Conservation (phyloP, 768 basidiomycete genomes). For the Russula vinacea region DNA sequence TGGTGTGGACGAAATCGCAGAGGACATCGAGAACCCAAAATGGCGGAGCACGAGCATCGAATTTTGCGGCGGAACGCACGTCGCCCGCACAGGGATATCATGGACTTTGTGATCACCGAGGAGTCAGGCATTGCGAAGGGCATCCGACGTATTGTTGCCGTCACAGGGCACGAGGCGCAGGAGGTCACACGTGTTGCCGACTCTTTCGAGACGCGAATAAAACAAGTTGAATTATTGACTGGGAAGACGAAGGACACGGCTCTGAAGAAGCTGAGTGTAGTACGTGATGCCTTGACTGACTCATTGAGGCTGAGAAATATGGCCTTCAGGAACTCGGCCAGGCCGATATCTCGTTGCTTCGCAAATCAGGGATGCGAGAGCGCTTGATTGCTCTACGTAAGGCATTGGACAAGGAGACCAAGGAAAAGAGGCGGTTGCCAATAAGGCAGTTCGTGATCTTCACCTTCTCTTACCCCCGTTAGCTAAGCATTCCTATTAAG, state of each 20-base stretch:
- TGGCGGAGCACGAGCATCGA: slow-evolving; percentile 93
- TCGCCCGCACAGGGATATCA: slow-evolving; percentile 97
- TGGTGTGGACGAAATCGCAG: slow-evolving; percentile 78
- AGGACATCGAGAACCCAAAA: slow-evolving; percentile 83
- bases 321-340: slow-evolving; percentile 75
- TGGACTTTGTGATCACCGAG: slow-evolving; percentile 90
- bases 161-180: slow-evolving; percentile 91
- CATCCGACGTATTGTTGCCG: slow-evolving; percentile 88
- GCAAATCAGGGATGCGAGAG: slow-evolving; percentile 77
- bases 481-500: slow-evolving; percentile 39
- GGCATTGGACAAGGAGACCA: slow-evolving; percentile 78
- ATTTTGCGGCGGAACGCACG: slow-evolving; percentile 99
- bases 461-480: not conserved
- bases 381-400: slow-evolving; percentile 69
- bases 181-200: slow-evolving; percentile 70
- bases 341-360: slow-evolving; percentile 82
- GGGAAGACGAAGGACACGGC: slow-evolving; percentile 86
- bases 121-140: slow-evolving; percentile 99
- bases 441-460: slow-evolving; percentile 60
- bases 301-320: not conserved
- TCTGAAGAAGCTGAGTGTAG: slow-evolving; percentile 76
- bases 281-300: slow-evolving; percentile 40
- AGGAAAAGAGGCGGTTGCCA: slow-evolving; percentile 75
- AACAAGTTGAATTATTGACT: slow-evolving; percentile 52
- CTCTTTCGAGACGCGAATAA: slow-evolving; percentile 58